These are phyloP conservation scores for Hymenochaete sp. DNA, from an alignment of 1,284 basidiomycete species.

Conservation along the genomic window DNA sequence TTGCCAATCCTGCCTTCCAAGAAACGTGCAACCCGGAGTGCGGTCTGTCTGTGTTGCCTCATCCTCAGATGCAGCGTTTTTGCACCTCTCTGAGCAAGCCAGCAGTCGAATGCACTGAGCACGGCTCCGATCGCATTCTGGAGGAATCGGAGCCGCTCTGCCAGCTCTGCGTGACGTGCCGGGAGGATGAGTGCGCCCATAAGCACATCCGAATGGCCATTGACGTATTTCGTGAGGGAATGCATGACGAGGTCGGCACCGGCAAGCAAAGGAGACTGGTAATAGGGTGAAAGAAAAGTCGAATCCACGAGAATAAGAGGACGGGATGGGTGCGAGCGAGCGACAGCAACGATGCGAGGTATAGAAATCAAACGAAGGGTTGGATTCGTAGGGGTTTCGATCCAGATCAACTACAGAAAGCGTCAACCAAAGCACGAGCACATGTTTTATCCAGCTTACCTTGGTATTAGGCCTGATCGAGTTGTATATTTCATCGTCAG, in stretches of 20 bases:
- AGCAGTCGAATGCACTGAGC: conserved; percentile 83
- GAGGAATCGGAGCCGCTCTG: conserved; percentile 68
- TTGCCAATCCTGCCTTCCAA: conserved; percentile 41
- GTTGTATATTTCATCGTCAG: conserved; percentile 55
- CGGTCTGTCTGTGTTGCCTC: conserved; percentile 81
- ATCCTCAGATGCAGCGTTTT: conserved; percentile 89
- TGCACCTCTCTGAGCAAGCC: conserved; percentile 84
- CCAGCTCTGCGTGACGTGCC: conserved; percentile 40
- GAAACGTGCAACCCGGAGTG: conserved; percentile 65
- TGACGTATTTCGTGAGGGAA: conserved; percentile 85
- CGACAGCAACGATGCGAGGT: conserved; percentile 52
- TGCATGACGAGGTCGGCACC: conserved; percentile 82
- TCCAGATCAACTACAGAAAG: conserved; percentile 78
- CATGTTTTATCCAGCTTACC: conserved; percentile 34
- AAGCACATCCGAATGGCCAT: conserved; percentile 88
- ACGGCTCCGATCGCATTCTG: conserved; percentile 90
- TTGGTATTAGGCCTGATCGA: conserved; percentile 76
- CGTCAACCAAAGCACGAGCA: not conserved
- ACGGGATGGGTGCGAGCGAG: conserved; percentile 45
- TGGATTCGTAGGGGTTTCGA: conserved; percentile 94
- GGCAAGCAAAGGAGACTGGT: conserved; percentile 78
- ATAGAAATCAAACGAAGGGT: conserved; percentile 84
- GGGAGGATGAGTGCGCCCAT: conserved; percentile 78
- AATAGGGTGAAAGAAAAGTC: conserved; percentile 90
- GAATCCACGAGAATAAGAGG: conserved; percentile 84